Evolutionary conservation across 768 basidiomycete genomes (phyloP).

Genomic region (Phylloporus sp.): DNA sequence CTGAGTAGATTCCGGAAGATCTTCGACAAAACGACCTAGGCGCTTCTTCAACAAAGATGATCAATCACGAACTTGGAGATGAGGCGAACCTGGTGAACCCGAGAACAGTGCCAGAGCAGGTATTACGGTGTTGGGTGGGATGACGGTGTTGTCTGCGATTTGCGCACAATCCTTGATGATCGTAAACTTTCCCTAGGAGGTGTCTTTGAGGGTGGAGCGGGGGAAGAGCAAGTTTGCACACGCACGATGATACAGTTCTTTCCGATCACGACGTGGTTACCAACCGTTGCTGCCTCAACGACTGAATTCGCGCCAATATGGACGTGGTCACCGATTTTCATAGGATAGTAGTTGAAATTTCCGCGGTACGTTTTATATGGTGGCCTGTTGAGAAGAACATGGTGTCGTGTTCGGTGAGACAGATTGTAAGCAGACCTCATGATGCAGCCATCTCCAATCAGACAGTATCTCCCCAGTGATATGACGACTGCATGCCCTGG

Average conservation of each 20-base stretch:
- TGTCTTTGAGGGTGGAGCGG: background rate
- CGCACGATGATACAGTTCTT: slow-evolving; percentile 92
- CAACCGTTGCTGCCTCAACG: slow-evolving; percentile 93
- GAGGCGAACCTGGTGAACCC: slow-evolving; percentile 78
- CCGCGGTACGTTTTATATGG: slow-evolving; percentile 89
- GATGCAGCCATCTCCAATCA: slow-evolving; percentile 85
- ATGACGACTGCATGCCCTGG: slow-evolving; percentile 93
- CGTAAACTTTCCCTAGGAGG: slow-evolving; percentile 82
- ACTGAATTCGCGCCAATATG: slow-evolving; percentile 87
- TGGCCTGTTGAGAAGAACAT: slow-evolving; percentile 43
- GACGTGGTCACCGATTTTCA: slow-evolving; percentile 95
- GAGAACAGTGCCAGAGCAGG: slow-evolving; percentile 82
- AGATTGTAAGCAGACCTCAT: slow-evolving; percentile 59
- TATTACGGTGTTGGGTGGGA: slow-evolving; percentile 90
- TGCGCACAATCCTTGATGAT: slow-evolving; percentile 95
- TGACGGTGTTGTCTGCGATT: slow-evolving; percentile 83
- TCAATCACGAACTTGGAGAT: background rate
- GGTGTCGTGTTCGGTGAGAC: background rate
- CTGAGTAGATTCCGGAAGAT: slow-evolving; percentile 91
- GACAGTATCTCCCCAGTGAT: slow-evolving; percentile 88
- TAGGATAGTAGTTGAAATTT: slow-evolving; percentile 95
- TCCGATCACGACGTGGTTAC: slow-evolving; percentile 91
- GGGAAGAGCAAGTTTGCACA: slow-evolving; percentile 8
- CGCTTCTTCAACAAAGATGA: slow-evolving; percentile 3
- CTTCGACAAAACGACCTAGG: slow-evolving; percentile 73